Evolutionary conservation across 129 eudicot species (phyloP).

Genomic region (Lactuca sativa): DNA sequence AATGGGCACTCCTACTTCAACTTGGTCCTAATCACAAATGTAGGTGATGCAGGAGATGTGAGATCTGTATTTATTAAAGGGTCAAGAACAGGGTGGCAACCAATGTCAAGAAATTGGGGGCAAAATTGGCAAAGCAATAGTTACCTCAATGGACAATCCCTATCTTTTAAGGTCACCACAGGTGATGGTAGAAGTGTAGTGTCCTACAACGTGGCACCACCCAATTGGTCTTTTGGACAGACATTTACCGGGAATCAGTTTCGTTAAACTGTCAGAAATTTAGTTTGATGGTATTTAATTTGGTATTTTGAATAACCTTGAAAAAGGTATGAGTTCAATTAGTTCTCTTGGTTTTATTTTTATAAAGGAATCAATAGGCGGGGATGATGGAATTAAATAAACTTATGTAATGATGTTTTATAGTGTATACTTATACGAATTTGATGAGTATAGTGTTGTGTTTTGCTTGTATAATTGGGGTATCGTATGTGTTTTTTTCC

Average conservation of each 20-base stretch:
- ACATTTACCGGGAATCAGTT: conserved; percentile 65
- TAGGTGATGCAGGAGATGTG: conserved; percentile 83
- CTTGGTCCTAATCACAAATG: conserved; percentile 69
- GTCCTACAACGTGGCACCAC: conserved; percentile 66
- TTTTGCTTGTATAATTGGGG: not conserved
- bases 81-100: conserved; percentile 69
- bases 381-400: conserved; percentile 4
- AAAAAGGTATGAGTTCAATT: conserved; percentile 15
- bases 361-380: not conserved
- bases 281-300: conserved; percentile 6
- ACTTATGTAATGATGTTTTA: not conserved
- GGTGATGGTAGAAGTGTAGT: conserved; percentile 69
- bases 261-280: conserved; percentile 26
- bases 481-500: conserved; percentile 13
- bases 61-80: conserved; percentile 67
- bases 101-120: conserved; percentile 94
- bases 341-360: conserved; percentile 6
- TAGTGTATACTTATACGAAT: conserved; percentile 23
- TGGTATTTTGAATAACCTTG: conserved; percentile 2
- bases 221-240: conserved; percentile 70
- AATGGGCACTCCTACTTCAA: conserved; percentile 88
- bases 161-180: conserved; percentile 71
- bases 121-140: conserved; percentile 90
- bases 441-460: conserved; percentile 25
- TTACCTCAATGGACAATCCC: conserved; percentile 69